Evolutionary conservation across 306 rosid genomes (phyloP), one percentile per base, ranked within the genome.

Genomic region (Herpetospermum pedunculosum): DNA sequence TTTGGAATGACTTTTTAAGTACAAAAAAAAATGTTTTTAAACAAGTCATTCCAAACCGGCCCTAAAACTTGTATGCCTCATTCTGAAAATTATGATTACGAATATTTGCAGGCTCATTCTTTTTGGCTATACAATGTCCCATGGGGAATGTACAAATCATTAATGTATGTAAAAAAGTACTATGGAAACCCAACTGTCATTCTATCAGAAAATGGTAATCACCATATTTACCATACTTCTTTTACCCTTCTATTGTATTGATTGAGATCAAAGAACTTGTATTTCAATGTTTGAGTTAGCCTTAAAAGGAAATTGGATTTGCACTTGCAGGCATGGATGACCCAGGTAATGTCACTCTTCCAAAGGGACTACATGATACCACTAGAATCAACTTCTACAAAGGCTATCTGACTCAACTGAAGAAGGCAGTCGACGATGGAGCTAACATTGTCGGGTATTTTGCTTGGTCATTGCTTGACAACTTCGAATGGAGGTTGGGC

Each of bases 381-480:
- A 86, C 86, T 23, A 89, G 98, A 82, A 81, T 89, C 82, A 81
- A 89, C 46, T 93, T 38, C 80, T 90, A 93, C 84, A 86, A 76
- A 73, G 81, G 79, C 46, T 90, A 93, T 80, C 52, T 89, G 76
- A 77, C 70, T 54, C 89, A 90, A 44, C 82, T 90, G 60, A 93
- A 93, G 89, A 93, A 80, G 65, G 94, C 98, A 34, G 73, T 76
- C 4, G 96, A 87, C 74, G 93, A 87, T 7, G 92, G 96, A 64
- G 96, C 92, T 73, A 89, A 90, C 69, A 84, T 89, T 38, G 14
- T 75, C n/a, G 98, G 97, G 55, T 93, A 93, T 73, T 87, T 88
- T 19, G 96, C 98, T 12, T 89, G 97, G 98, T 93, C 98, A 19
- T 80, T 90, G 83, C 92, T 93, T 0, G 98, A 93, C 80, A 93